A percentile compares a stretch with the other conserved stretches of the same genome.
Evolutionary conservation across 352 stramenopile genomes (phyloP).

Genomic region (Phytophthora litchii): DNA sequence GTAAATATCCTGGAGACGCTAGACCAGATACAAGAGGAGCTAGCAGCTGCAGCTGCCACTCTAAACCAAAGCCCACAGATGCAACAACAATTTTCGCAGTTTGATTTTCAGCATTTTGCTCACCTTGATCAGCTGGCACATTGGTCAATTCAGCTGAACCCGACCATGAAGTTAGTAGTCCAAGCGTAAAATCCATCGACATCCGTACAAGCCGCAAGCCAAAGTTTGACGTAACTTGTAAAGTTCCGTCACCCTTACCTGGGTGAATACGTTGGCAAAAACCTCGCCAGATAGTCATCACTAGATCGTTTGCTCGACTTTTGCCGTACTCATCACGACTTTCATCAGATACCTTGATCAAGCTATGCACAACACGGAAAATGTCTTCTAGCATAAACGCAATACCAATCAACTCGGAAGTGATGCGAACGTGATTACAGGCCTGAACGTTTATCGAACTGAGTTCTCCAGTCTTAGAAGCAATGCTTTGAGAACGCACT

Average conservation of each 20-base stretch:
- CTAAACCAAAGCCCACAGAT: conserved; percentile 39
- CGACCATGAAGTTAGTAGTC: conserved; percentile 25
- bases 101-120: background rate
- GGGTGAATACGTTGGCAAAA: conserved; percentile 48
- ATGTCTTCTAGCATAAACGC: conserved; percentile 61
- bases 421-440: conserved; percentile 16
- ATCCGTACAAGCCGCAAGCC: conserved; percentile 48
- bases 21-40: conserved; percentile 35
- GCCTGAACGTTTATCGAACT: background rate
- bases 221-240: conserved; percentile 34
- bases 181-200: conserved; percentile 64
- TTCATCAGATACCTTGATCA: conserved; percentile 33
- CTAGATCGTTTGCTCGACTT: conserved; percentile 12
- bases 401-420: conserved; percentile 41
- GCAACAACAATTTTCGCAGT: conserved; percentile 17
- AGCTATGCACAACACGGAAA: conserved; percentile 41
- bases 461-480: background rate
- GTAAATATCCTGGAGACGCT: conserved; percentile 29
- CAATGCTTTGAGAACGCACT: background rate
- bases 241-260: background rate
- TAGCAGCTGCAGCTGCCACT: conserved; percentile 58
- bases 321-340: conserved; percentile 5
- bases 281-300: conserved; percentile 43
- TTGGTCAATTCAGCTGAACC: conserved; percentile 5
- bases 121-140: conserved; percentile 8